Base-by-base conservation (phyloP, 2,329 filamentous ascomycete genomes). In the Talaromyces sp. region DNA sequence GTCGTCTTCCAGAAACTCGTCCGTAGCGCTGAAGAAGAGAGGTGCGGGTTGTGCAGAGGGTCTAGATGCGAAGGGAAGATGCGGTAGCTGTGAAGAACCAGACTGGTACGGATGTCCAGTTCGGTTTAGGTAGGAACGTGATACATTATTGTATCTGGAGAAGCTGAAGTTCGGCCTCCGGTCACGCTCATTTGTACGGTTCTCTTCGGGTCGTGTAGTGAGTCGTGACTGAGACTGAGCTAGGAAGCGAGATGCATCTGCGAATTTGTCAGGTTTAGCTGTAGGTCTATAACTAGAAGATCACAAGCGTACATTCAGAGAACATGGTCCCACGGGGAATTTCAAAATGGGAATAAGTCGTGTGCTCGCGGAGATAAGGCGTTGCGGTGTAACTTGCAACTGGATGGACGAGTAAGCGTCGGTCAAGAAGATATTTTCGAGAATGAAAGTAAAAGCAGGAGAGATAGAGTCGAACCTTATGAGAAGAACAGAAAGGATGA, bases 241-340 rank as follows among this genome's bases (percentile, higher is more conserved):
- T 67, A 99, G 85, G 74, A 99, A 99, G 66, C 88, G 88, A 65
- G 93, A 97, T 69, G 94, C 94, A 87, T 97, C 94, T 97, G 11
- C 9, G 5, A 36, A 28, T 15, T 5, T 11, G 36, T 60, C 25
- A 60, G 55, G 5, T 10, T 31, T 15, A 11, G 19, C 28, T 15
- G 3, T 9, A 25, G 28, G 4, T 31, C 22, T 25, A 11, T 9
- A 31, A n/a, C 15, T 33, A 41, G 41, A 9, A 5, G 8, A n/a
- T 21, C n/a, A 53, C 41, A 48, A 31, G 64, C 89, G 78, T 82
- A 95, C 91, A 96, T 86, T 96, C 91, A 59, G 91, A 96, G 77
- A 91, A 91, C 88, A 91, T 91, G 73, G 70, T 75, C 67, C 60
- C 36, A 41, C 43, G 48, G 39, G n/a, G 51, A 39, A 25, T 52